phyloP scores from a whole-genome alignment of 208 protist genomes.

The Angomonas desouzai region DNA sequence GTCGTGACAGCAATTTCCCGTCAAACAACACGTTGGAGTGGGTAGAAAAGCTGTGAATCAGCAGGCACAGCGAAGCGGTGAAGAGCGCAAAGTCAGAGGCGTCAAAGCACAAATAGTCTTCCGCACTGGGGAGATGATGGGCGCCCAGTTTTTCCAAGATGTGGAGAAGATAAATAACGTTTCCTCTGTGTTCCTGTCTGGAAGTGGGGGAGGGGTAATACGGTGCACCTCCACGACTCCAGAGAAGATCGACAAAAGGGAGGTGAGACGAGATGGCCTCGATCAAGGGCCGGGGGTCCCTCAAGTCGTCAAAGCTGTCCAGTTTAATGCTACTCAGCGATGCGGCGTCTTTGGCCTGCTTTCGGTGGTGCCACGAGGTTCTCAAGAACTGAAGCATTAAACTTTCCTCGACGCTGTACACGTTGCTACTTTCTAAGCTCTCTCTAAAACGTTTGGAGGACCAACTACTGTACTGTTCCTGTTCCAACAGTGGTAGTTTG shows the following conservation, averaged over 20 bases:
- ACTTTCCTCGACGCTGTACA: conserved; percentile 83
- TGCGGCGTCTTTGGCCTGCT: background rate
- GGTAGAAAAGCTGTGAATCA: conserved; percentile 71
- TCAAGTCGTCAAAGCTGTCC: conserved; percentile 70
- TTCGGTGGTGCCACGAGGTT: conserved; percentile 8
- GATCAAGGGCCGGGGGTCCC: conserved; percentile 65
- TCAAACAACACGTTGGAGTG: conserved; percentile 64
- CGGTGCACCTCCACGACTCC: conserved; percentile 18
- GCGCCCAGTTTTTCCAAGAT: conserved; percentile 50
- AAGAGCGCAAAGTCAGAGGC: conserved; percentile 75
- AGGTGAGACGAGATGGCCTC: conserved; percentile 65
- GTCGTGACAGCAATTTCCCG: conserved; percentile 69
- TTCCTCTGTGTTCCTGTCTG: conserved; percentile 39
- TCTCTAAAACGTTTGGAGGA: conserved; percentile 19
- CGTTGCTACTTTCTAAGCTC: conserved; percentile 59
- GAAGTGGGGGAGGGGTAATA: conserved; percentile 28
- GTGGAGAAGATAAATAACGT: conserved; percentile 46
- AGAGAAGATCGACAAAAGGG: conserved; percentile 36
- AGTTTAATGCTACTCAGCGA: conserved; percentile 4
- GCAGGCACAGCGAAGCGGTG: conserved; percentile 65
- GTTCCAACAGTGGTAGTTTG: background rate
- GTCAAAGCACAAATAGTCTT: conserved; percentile 52
- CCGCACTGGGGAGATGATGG: conserved; percentile 22
- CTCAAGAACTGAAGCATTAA: conserved; percentile 81
- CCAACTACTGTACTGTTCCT: conserved; percentile 24